Evolutionary conservation across 1,284 basidiomycete genomes (phyloP).

Genomic region (Neotropicomus parvogracilis): DNA sequence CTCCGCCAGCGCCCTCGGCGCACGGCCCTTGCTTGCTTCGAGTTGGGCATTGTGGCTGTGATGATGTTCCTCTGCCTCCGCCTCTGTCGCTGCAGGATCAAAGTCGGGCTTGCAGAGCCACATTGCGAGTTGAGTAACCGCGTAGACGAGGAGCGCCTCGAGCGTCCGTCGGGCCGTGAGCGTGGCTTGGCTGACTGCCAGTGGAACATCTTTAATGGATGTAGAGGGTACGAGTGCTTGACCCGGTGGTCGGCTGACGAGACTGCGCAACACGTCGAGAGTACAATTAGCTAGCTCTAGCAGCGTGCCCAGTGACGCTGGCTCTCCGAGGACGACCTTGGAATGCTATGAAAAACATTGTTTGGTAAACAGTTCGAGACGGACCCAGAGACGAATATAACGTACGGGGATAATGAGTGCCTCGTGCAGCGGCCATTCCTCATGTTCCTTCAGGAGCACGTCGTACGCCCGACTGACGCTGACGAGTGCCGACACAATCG

Average conservation of each 20-base stretch:
- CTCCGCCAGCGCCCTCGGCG: conserved; percentile 53
- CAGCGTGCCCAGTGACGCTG: conserved; percentile 74
- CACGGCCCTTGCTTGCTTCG: conserved; percentile 39
- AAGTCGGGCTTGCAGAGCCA: conserved; percentile 70
- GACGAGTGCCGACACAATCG: conserved; percentile 67
- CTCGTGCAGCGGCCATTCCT: conserved; percentile 67
- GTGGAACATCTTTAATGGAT: conserved; percentile 39
- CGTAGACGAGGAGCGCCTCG: conserved; percentile 71
- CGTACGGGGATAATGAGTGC: conserved; percentile 73
- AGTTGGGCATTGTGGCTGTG: conserved; percentile 15
- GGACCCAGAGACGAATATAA: conserved; percentile 16
- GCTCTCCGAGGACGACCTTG: conserved; percentile 74
- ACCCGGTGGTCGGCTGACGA: conserved; percentile 53
- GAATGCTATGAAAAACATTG: conserved; percentile 53
- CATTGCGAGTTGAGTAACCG: conserved; percentile 72
- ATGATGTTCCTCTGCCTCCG: conserved; percentile 39
- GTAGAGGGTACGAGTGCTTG: conserved; percentile 47
- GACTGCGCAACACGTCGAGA: conserved; percentile 62
- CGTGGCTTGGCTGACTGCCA: conserved; percentile 57
- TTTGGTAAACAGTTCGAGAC: background rate
- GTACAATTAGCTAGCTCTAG: conserved; percentile 73
- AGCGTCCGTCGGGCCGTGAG: conserved; percentile 55
- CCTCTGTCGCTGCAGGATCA: conserved; percentile 41
- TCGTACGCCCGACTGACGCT: conserved; percentile 67
- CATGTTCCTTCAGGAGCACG: conserved; percentile 61